Evolutionary conservation across 2,329 filamentous ascomycete genomes (phyloP), one percentile per base, ranked within the genome.

Genomic region (Fusarium lateritium): DNA sequence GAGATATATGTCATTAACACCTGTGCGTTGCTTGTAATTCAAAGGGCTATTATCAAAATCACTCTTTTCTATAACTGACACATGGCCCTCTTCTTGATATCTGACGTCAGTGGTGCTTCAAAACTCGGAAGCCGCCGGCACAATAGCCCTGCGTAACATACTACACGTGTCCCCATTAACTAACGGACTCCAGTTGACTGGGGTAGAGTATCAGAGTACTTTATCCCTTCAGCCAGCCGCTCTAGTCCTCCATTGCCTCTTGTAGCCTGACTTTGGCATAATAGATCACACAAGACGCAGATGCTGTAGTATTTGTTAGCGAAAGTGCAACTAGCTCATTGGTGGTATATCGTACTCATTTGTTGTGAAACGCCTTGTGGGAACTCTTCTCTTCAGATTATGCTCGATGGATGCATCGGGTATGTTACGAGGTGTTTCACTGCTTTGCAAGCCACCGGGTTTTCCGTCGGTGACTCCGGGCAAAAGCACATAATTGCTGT

Each of bases 401-500:
- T n/a, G 21, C 9, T 2, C 0, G 11, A 15, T 3, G 5, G 22
- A 21, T 19, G 21, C 19, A 17, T 24, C 5, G 5, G 36, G 9
- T 3, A 2, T 2, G 28, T 43, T 26, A 9, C 19, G 5, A 21
- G 17, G 1, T 11, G 13, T n/a, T n/a, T 54, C n/a, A 10, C 15
- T 14, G 2, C 4, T 9, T 14, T 4, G 22, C 6, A 44, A 31
- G 15, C 49, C 55, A 8, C 49, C 39, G 8, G 47, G 22, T 8
- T 38, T 54, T 3, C 22, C 38, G 7, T 38, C 15, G 0, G 15
- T 44, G 3, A 38, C 3, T 1, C 17, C 31, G 2, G 31, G 14
- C 5, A 57, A 17, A 5, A 14, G 8, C 0, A 14, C 5, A 7
- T 54, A 33, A 1, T 38, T 19, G n/a, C 24, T 38, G 28, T 54